A percentile compares a stretch with the other conserved stretches of the same genome.
These are phyloP conservation scores for Citrus reticulata DNA, from an alignment of 345 rosid species.

Conservation along the genomic window DNA sequence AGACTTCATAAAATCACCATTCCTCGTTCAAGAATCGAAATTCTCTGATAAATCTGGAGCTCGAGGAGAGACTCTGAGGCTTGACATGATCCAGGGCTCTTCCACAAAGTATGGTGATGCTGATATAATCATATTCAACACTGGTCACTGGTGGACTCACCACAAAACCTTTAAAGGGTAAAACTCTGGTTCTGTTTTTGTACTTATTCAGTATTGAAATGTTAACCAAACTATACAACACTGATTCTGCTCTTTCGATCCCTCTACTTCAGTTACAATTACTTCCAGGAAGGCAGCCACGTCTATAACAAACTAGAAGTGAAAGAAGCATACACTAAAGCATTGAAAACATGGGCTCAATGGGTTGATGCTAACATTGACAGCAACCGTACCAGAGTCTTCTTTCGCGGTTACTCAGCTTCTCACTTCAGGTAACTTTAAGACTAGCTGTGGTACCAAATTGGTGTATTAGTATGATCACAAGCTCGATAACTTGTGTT, in stretches of 20 bases:
- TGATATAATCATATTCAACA: slow-evolving; percentile 62
- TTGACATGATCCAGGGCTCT: slow-evolving; percentile 44
- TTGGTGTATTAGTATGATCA: background rate
- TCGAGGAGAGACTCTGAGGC: slow-evolving; percentile 44
- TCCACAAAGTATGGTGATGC: slow-evolving; percentile 38
- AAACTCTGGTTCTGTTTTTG: background rate
- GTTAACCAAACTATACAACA: background rate
- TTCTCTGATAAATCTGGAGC: slow-evolving; percentile 25
- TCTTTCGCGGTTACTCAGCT: slow-evolving; percentile 79
- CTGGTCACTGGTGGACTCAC: slow-evolving; percentile 82
- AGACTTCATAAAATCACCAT: slow-evolving; percentile 57
- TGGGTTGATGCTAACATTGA: slow-evolving; percentile 68
- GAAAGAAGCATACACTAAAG: slow-evolving; percentile 59
- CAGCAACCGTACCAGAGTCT: slow-evolving; percentile 48
- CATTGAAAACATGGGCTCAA: slow-evolving; percentile 67
- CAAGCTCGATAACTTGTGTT: background rate
- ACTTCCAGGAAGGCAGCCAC: slow-evolving; percentile 67
- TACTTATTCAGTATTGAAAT: background rate
- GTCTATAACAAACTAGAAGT: slow-evolving; percentile 47
- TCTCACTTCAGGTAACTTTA: slow-evolving; percentile 58
- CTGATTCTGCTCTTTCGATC: background rate
- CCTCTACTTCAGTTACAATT: slow-evolving; percentile 37
- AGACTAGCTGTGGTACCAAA: background rate
- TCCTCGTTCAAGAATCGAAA: slow-evolving; percentile 57
- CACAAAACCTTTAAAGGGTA: slow-evolving; percentile 49